Percentiles rank a stretch among this genome's conserved stretches.
Conservation (phyloP, 73 alveolate genomes). For the Durusdinium trenchii region DNA sequence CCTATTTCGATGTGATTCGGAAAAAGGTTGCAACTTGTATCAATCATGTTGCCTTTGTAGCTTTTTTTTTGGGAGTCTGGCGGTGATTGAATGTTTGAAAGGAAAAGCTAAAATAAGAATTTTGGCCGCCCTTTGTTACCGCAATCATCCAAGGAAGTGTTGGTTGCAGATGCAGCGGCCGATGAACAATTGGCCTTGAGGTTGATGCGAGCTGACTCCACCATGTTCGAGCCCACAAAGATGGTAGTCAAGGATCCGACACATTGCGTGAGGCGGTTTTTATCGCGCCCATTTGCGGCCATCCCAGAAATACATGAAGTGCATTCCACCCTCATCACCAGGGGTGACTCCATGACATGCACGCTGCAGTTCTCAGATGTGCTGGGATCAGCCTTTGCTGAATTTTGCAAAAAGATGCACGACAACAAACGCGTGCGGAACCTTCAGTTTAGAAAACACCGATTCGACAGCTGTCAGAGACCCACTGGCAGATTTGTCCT, state of each 20-base stretch:
- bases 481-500: not conserved
- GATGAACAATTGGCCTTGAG: not conserved
- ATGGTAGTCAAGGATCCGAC: not conserved
- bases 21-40: not conserved
- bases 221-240: not conserved
- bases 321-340: not conserved
- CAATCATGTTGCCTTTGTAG: not conserved
- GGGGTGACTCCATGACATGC: not conserved
- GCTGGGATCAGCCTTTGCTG: not conserved
- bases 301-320: not conserved
- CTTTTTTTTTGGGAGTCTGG: not conserved
- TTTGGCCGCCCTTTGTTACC: not conserved
- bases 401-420: not conserved
- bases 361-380: not conserved
- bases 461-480: not conserved
- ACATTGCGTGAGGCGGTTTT: not conserved
- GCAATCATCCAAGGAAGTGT: not conserved
- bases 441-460: not conserved
- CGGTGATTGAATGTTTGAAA: not conserved
- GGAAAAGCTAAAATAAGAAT: not conserved
- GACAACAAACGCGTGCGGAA: not conserved
- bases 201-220: not conserved
- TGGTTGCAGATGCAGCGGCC: slow-evolving; percentile 12
- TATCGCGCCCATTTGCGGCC: not conserved
- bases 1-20: not conserved